These are phyloP conservation scores for Xerocomus minutiporus DNA, from an alignment of 1,284 basidiomycete genomes.

Conservation along the genomic window DNA sequence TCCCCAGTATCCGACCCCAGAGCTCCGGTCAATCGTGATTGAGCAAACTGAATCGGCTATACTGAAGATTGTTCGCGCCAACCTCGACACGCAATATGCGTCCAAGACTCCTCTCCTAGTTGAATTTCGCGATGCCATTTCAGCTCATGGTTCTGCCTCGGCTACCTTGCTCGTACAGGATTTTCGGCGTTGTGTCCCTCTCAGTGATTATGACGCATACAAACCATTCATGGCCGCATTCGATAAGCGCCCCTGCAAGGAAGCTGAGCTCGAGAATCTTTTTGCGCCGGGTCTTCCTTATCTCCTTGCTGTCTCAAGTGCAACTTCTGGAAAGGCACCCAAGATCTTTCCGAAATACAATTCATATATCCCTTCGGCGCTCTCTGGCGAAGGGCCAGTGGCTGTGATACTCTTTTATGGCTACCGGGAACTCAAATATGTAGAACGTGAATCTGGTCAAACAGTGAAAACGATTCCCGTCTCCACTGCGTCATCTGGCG, in stretches of 20 bases:
- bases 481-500: background rate
- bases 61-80: conserved; percentile 2
- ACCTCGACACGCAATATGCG: conserved; percentile 8
- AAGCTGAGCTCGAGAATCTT: conserved; percentile 10
- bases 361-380: background rate
- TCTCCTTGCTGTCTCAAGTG: conserved; percentile 8
- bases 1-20: background rate
- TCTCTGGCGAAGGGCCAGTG: background rate
- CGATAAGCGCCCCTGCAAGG: conserved; percentile 8
- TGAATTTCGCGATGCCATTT: conserved; percentile 3
- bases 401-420: background rate
- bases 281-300: conserved; percentile 14
- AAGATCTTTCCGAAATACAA: conserved; percentile 3
- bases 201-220: conserved; percentile 13
- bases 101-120: conserved; percentile 1
- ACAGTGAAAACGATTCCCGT: background rate
- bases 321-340: conserved; percentile 8
- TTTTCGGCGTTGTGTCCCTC: conserved; percentile 8
- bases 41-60: background rate
- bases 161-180: background rate
- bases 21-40: background rate
- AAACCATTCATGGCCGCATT: conserved; percentile 10
- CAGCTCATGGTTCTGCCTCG: background rate
- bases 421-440: background rate
- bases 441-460: conserved; percentile 2